Evolutionary conservation across 352 stramenopile genomes (phyloP).

Genomic region (Aphanomyces euteiches): DNA sequence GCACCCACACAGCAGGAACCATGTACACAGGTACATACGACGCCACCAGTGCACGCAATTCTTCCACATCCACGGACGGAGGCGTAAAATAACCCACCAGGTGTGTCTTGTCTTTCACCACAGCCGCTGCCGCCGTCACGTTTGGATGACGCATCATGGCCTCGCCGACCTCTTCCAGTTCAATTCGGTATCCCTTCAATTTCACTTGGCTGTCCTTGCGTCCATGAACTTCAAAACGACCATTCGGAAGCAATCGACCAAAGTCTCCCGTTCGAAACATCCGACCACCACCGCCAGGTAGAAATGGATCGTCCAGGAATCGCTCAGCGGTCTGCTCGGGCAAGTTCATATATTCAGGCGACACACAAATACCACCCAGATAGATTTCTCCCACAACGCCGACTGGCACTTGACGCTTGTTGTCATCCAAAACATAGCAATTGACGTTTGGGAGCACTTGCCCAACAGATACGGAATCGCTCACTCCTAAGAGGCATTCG

Average conservation of each 20-base stretch:
- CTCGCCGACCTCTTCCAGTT: conserved; percentile 88
- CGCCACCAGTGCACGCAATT: neutral
- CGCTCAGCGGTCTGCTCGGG: conserved; percentile 73
- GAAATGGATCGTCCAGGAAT: conserved; percentile 54
- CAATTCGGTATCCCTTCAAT: conserved; percentile 93
- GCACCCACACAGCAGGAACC: neutral
- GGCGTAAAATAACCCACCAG: conserved; percentile 57
- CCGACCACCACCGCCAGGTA: conserved; percentile 51
- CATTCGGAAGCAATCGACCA: conserved; percentile 85
- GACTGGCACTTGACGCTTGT: conserved; percentile 53
- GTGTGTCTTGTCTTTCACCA: conserved; percentile 90
- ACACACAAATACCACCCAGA: conserved; percentile 80
- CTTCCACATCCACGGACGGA: neutral
- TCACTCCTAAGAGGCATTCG: neutral
- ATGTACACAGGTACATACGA: neutral
- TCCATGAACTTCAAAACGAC: conserved; percentile 89
- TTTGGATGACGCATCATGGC: conserved; percentile 81
- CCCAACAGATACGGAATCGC: conserved; percentile 44
- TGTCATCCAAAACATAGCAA: conserved; percentile 74
- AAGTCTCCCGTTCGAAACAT: conserved; percentile 92
- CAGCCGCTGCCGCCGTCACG: conserved; percentile 85
- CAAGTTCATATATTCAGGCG: conserved; percentile 80
- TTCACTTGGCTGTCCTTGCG: conserved; percentile 96
- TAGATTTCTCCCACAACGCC: conserved; percentile 78
- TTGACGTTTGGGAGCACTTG: conserved; percentile 63